These are phyloP conservation scores for Platismatia glauca DNA, from an alignment of 495 filamentous ascomycete species.

Conservation along the genomic window DNA sequence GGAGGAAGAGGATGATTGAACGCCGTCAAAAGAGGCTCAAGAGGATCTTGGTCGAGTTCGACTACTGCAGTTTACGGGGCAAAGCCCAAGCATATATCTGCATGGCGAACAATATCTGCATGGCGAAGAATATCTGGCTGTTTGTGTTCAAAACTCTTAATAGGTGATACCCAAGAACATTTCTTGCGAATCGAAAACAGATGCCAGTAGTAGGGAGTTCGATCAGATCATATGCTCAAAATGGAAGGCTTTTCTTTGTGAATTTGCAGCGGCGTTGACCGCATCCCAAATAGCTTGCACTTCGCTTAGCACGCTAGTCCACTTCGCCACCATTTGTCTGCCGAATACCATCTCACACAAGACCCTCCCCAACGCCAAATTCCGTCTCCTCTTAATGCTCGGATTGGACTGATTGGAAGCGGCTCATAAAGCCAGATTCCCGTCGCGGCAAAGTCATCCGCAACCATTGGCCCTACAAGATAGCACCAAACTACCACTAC, in stretches of 20 bases:
- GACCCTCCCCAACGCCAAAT: conserved; percentile 50
- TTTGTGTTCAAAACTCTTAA: not conserved
- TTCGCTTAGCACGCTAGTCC: conserved; percentile 34
- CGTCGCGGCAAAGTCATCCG: conserved; percentile 53
- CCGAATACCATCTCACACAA: conserved; percentile 43
- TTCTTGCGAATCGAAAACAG: not conserved
- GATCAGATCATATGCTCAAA: not conserved
- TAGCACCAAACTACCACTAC: conserved; percentile 51
- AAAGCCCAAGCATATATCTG: not conserved
- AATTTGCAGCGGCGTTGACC: not conserved
- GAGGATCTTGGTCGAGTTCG: no score
- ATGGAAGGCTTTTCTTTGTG: not conserved
- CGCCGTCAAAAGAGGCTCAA: not conserved
- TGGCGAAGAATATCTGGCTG: not conserved
- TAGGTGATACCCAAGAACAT: not conserved
- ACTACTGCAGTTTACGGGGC: no score
- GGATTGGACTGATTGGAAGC: conserved; percentile 52
- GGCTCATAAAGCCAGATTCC: conserved; percentile 62
- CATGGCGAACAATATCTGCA: not conserved
- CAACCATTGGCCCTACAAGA: conserved; percentile 42
- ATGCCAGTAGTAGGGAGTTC: not conserved
- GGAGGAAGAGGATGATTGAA: conserved; percentile 9
- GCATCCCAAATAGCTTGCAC: not conserved
- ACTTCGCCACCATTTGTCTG: conserved; percentile 55
- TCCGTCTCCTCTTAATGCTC: conserved; percentile 46